Evolutionary conservation across 805 yeast species (phyloP), one percentile per base, ranked within the genome.

Genomic region (Cyberlindnera maclurae): DNA sequence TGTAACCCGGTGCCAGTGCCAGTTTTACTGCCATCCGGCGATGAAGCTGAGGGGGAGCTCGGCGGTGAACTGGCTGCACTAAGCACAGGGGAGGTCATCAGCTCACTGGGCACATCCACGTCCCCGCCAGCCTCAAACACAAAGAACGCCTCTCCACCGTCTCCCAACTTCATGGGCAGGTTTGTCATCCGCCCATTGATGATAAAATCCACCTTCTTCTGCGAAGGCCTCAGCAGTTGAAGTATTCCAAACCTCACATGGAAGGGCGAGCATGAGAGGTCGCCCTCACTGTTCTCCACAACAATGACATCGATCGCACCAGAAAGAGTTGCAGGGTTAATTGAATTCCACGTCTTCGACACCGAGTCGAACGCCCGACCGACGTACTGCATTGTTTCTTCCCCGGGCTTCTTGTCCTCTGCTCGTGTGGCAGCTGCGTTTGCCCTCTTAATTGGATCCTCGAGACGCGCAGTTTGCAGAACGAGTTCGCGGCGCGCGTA

Each of bases 301-400:
- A 89, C 97, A 30, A 93, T 86, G 39, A 93, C 88, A 60, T 93
- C 98, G 59, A 93, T 93, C 15, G 97, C 98, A 5, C 98, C 98
- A 15, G 95, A 80, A 13, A 93, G 71, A 0, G 98, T 93, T 2
- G 97, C 87, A 3, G 98, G 98, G 54, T 93, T 93, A 49, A 93
- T 77, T 20, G 97, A 86, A 48, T 88, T 87, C 97, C 97, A 90
- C 36, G 96, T 93, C 60, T 88, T 88, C 41, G 96, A 89, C 7
- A 93, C 95, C 28, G 95, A 82, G 26, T 87, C 97, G 43, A 94
- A 80, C 15, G 96, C 97, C 56, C 95, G 75, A 13, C 96, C 97
- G 47, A 90, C 93, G 79, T 88, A 90, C 63, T 90, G 97, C 97
- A 90, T 90, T 16, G 26, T 32, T 6, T 33, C 15, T 8, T 7